Evolutionary conservation across 2,329 filamentous ascomycete genomes (phyloP), one percentile per base, ranked within the genome.

Genomic region (Ophiostoma piceae): DNA sequence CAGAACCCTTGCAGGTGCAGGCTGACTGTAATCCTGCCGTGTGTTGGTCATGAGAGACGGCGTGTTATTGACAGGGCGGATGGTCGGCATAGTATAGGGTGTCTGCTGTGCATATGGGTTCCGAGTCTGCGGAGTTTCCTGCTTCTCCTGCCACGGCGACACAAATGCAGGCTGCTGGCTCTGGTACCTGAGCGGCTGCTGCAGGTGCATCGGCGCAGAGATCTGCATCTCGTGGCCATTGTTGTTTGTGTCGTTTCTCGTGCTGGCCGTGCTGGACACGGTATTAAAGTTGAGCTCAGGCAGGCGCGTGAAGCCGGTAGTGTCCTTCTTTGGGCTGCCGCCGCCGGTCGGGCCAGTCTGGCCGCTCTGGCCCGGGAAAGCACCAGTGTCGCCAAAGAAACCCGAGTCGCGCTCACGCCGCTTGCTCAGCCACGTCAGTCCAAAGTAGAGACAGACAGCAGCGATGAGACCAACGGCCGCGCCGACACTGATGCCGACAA

Each of bases 401-500:
- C 22, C 62, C 6, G 62, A 65, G 19, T 65, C 62, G 4, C 62
- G 62, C 19, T 32, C 2, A 77, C 79, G 2, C 47, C 65, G 69
- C 77, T 74, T 22, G 78, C 77, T 37, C 74, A 77, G 67, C 80
- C 80, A 26, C 77, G 72, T 39, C 72, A 73, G 29, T 71, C 84
- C 69, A 8, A 85, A 73, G 32, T 87, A 81, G 14, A 84, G 75
- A 4, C 79, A 80, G 37, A 86, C 74, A 6, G 81, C 83, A 22
- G 89, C 73, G 4, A 82, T 76, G 3, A 83, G 78, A 1, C 82
- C 82, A 4, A 83, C 84, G 4, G 82, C 80, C 12, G 82, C 79
- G 6, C 86, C 88, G 3, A 87, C 79, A 1, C 83, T 80, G 71
- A 90, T 87, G 7, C 87, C 88, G 22, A 82, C 83, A 66, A 89